A percentile compares a stretch with the other conserved stretches of the same genome.
Conservation (phyloP, 306 rosid genomes). For the barrel medic (Medicago truncatula) region DNA sequence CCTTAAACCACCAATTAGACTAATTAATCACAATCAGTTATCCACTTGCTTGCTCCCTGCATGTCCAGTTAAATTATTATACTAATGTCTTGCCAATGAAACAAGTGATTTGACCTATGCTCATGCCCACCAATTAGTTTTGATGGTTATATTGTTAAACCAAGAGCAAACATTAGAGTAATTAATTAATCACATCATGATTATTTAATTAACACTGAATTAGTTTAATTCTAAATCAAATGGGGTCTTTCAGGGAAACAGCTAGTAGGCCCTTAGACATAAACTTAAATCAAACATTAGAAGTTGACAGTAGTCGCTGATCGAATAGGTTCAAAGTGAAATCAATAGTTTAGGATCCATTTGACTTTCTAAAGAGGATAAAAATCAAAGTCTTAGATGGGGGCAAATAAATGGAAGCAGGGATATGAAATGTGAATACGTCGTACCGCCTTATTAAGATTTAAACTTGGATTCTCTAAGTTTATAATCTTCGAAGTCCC, state of each 20-base stretch:
- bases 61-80: neutral
- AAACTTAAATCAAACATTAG: neutral
- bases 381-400: constrained; percentile 1
- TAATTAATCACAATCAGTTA: constrained; percentile 12
- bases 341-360: constrained; percentile 43
- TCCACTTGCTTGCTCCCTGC: constrained; percentile 18
- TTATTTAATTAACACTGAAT: constrained; percentile 10
- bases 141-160: constrained; percentile 25
- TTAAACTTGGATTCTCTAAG: no score
- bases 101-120: constrained; percentile 26
- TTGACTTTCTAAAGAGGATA: constrained; percentile 34
- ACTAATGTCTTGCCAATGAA: constrained; percentile 1
- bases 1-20: constrained; percentile 12
- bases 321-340: constrained; percentile 24
- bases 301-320: neutral
- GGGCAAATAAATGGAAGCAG: neutral
- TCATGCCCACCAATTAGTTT: constrained; percentile 13
- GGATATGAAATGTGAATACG: neutral
- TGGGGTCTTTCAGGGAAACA: constrained; percentile 33
- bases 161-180: constrained; percentile 32
- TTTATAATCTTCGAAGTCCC: no score
- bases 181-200: constrained; percentile 33
- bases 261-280: constrained; percentile 24
- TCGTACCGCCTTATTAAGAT: neutral
- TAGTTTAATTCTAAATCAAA: constrained; percentile 23